Percentiles rank a stretch among this genome's conserved stretches.
Conservation (phyloP, 2,329 filamentous ascomycete genomes). For the Sclerotinia spermophila region DNA sequence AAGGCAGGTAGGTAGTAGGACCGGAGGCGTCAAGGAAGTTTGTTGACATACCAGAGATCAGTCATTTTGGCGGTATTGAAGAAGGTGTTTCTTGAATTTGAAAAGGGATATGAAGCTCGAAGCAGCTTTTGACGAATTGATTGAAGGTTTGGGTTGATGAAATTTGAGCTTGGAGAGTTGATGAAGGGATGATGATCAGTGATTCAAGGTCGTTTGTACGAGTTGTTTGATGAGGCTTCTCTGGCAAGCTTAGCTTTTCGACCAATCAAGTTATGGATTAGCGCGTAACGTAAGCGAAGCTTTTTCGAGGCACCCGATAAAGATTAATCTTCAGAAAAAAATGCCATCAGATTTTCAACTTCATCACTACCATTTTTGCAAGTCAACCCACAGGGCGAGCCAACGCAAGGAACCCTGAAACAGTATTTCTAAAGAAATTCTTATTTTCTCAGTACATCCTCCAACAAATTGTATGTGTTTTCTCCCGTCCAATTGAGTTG, state of each 20-base stretch:
- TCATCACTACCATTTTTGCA: conserved; percentile 14
- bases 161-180: conserved; percentile 29
- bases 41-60: conserved; percentile 67
- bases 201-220: conserved; percentile 23
- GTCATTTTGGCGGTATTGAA: conserved; percentile 59
- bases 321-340: conserved; percentile 13
- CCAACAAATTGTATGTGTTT: conserved; percentile 16
- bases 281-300: conserved; percentile 18
- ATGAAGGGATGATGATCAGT: conserved; percentile 29
- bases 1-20: conserved; percentile 1
- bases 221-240: conserved; percentile 21
- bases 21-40: conserved; percentile 23
- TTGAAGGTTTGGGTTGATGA: conserved; percentile 32
- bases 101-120: conserved; percentile 25
- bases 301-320: conserved; percentile 1
- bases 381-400: conserved; percentile 49
- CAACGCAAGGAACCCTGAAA: conserved; percentile 58
- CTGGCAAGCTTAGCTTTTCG: conserved; percentile 29
- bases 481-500: neutral
- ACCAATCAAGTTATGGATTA: conserved; percentile 19
- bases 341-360: conserved; percentile 9
- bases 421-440: conserved; percentile 15
- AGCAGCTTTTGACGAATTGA: conserved; percentile 28
- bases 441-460: conserved; percentile 6
- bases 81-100: conserved; percentile 23